Percentiles rank a stretch among this genome's conserved stretches.
Evolutionary conservation across 305 asterid species (phyloP).

Genomic region (Nicotiana rustica): DNA sequence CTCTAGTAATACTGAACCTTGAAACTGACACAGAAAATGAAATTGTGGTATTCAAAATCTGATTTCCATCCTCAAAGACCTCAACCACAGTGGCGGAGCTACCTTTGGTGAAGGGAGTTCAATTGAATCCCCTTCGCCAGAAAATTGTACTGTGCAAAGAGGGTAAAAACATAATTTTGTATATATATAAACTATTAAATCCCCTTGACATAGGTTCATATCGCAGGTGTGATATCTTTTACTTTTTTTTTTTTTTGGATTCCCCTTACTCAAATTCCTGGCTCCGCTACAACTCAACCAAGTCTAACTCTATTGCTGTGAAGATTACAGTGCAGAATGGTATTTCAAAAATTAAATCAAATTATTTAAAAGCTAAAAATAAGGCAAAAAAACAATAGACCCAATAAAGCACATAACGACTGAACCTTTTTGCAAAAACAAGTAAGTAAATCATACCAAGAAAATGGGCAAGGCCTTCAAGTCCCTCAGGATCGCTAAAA

Average conservation of each 20-base stretch:
- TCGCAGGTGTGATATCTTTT: no score
- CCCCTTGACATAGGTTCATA: no score
- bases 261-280: no score
- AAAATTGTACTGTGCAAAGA: no score
- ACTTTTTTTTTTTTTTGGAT: no score
- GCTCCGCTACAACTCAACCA: background rate
- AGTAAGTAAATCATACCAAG: constrained; percentile 60
- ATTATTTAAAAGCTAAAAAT: background rate
- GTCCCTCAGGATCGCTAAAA: constrained; percentile 92
- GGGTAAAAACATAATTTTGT: no score
- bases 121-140: no score
- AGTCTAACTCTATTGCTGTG: background rate
- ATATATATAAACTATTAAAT: no score
- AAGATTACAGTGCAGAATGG: background rate
- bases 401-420: constrained; percentile 11
- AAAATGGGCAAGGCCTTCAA: constrained; percentile 99
- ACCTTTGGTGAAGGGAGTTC: no score
- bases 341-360: background rate
- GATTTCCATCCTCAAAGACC: background rate
- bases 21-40: background rate
- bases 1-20: constrained; percentile 3
- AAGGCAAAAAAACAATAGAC: constrained; percentile 21
- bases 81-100: no score
- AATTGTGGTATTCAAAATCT: background rate
- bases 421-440: background rate